Evolutionary conservation across 2,329 filamentous ascomycete genomes (phyloP).

Genomic region (Pseudocercospora macadamiae): DNA sequence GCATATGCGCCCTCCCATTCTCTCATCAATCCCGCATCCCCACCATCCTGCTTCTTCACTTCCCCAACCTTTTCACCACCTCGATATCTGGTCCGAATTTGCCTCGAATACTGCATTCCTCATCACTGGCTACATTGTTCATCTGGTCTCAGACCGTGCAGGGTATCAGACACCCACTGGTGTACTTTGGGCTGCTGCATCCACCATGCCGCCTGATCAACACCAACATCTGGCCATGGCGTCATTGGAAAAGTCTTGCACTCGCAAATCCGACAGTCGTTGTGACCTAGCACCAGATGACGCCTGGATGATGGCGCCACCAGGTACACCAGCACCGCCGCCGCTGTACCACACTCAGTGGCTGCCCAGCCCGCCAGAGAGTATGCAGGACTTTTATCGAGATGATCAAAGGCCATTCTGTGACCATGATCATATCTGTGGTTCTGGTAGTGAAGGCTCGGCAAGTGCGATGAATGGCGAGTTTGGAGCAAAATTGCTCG

Average conservation of each 20-base stretch:
- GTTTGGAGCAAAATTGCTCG: slow-evolving; percentile 11
- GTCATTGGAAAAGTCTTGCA: too few relatives aligned
- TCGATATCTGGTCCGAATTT: neutral
- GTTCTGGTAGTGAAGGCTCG: neutral
- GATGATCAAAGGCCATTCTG: neutral
- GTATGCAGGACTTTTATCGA: neutral
- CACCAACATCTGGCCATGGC: too few relatives aligned
- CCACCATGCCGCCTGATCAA: neutral
- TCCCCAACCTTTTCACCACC: slow-evolving; percentile 5
- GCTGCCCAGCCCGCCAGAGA: slow-evolving; percentile 9
- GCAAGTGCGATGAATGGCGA: neutral
- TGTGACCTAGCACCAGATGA: neutral
- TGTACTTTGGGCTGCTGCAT: neutral
- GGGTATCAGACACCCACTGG: neutral
- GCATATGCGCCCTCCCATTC: neutral
- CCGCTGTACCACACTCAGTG: slow-evolving; percentile 18
- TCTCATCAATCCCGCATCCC: slow-evolving; percentile 1
- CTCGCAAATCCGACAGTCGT: too few relatives aligned
- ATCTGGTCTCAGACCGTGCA: neutral
- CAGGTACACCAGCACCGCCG: slow-evolving; percentile 13
- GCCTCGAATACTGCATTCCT: neutral
- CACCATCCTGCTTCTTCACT: slow-evolving; percentile 2
- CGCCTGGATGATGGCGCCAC: neutral
- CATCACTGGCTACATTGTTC: neutral
- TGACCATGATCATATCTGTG: neutral